Percentiles rank a stretch among this genome's conserved stretches.
Conservation (phyloP, 2,329 filamentous ascomycete genomes). For the Parascedosporium putredinis region DNA sequence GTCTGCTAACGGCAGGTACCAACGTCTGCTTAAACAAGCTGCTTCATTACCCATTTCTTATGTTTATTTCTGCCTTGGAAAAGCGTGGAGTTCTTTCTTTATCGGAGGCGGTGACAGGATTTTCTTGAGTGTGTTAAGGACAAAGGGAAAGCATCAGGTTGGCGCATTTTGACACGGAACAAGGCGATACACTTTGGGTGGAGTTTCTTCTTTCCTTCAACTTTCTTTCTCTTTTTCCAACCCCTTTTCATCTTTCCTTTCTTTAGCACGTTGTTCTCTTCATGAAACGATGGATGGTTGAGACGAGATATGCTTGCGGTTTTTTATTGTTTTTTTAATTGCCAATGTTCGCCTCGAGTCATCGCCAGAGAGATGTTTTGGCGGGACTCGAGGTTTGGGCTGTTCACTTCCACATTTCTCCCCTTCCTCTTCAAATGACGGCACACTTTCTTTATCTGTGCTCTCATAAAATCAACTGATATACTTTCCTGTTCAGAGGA, state of each 20-base stretch:
- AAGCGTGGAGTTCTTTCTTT: conserved; percentile 13
- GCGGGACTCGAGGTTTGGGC: too few relatives aligned
- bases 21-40: background rate
- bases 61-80: conserved; percentile 5
- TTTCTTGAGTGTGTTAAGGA: conserved; percentile 7
- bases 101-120: conserved; percentile 7
- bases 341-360: background rate
- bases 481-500: background rate
- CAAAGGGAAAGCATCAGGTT: conserved; percentile 8
- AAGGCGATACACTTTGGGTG: background rate
- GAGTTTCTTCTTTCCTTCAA: conserved; percentile 7
- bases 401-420: too few relatives aligned
- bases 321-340: conserved; percentile 1
- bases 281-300: background rate
- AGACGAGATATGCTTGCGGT: background rate
- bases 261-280: too few relatives aligned
- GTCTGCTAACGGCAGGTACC: background rate
- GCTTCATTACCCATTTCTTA: conserved; percentile 2
- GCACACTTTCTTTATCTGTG: background rate
- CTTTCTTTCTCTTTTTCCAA: conserved; percentile 3
- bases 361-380: too few relatives aligned
- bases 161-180: conserved; percentile 10
- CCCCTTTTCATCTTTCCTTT: conserved; percentile 5
- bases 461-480: background rate
- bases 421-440: background rate